phyloP scores from a whole-genome alignment of 306 rosid species.

The Comarum palustre region DNA sequence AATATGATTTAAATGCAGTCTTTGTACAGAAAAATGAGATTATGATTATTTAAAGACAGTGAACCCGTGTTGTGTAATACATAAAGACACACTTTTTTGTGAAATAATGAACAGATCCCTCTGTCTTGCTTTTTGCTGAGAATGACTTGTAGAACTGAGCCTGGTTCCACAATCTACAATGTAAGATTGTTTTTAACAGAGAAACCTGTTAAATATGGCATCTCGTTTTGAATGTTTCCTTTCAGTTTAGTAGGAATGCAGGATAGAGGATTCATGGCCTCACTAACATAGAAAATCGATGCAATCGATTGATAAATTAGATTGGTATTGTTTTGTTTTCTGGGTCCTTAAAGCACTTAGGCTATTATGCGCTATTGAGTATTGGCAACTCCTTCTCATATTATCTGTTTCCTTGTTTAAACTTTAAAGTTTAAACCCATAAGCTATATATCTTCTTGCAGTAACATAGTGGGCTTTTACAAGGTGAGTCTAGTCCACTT shows the following conservation, averaged over 20 bases:
- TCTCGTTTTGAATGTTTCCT: neutral
- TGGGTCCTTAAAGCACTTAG: neutral
- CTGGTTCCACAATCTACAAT: neutral
- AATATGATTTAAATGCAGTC: neutral
- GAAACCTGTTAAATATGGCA: neutral
- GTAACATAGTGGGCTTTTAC: neutral
- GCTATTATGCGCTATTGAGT: neutral
- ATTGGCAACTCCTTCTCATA: neutral
- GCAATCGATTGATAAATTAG: neutral
- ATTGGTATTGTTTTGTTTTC: neutral
- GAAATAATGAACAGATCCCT: neutral
- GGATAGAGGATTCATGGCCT: neutral
- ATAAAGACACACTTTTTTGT: neutral
- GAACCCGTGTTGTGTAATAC: neutral
- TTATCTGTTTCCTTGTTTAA: neutral
- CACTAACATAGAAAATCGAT: neutral
- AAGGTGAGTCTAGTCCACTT: neutral
- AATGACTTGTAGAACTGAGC: neutral
- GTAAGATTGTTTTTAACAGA: neutral
- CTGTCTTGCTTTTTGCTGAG: conserved; percentile 1
- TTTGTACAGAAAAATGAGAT: neutral
- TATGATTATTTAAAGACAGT: neutral
- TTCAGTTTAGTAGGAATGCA: neutral
- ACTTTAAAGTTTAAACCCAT: neutral
- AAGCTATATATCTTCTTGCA: neutral